Percentiles rank a stretch among this genome's conserved stretches.
phyloP scores from a whole-genome alignment of 2,329 filamentous ascomycete species.

The Arthrinium phaeospermum region DNA sequence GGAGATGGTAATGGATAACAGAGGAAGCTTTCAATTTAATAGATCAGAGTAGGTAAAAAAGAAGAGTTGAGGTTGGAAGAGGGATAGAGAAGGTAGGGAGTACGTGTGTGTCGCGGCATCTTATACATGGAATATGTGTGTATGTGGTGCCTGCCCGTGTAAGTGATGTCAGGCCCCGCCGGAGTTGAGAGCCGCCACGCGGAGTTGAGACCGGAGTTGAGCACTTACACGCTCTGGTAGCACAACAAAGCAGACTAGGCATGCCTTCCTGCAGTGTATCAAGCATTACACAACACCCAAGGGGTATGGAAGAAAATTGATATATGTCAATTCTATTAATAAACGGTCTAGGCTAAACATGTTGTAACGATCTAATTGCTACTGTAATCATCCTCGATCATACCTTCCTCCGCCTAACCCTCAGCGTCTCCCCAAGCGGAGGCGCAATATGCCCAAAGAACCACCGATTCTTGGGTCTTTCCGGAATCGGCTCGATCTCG shows the following conservation, averaged over 20 bases:
- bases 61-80: background rate
- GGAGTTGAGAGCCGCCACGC: background rate
- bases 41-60: background rate
- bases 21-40: too few species aligned
- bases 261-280: too few species aligned
- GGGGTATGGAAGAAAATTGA: background rate
- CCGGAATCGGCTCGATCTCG: conserved; percentile 41
- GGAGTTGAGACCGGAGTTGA: background rate
- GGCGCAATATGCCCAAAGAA: conserved; percentile 39
- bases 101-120: background rate
- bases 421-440: conserved; percentile 31
- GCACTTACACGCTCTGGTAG: background rate
- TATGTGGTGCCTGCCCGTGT: background rate
- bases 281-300: too few species aligned
- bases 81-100: background rate
- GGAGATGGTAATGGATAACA: background rate
- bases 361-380: background rate
- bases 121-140: background rate
- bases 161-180: background rate
- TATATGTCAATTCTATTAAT: background rate
- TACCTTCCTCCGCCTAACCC: conserved; percentile 29
- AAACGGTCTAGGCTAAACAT: background rate
- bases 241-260: background rate
- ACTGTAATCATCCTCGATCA: background rate
- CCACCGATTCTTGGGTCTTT: conserved; percentile 34